Conservation (phyloP, 2,329 filamentous ascomycete genomes). For the Paracamarosporium sp. region DNA sequence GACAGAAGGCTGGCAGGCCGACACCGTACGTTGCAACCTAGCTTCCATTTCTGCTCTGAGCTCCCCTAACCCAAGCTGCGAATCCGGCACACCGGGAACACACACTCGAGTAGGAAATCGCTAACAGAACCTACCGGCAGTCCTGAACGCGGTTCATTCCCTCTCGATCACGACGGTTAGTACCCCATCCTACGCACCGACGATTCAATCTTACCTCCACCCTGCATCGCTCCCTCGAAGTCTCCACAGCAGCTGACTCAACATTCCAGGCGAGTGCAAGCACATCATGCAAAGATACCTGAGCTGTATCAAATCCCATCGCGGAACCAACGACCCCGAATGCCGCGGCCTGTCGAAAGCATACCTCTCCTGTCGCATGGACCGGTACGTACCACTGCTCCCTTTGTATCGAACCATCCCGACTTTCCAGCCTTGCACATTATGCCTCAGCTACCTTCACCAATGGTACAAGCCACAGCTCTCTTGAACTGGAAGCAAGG, state of each 20-base stretch:
- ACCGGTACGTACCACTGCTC: constrained; percentile 68
- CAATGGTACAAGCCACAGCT: constrained; percentile 12
- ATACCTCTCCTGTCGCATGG: constrained; percentile 93
- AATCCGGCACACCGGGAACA: not conserved
- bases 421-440: constrained; percentile 14
- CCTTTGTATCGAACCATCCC: constrained; percentile 17
- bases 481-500: constrained; percentile 22
- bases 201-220: constrained; percentile 1
- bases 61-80: constrained; percentile 7
- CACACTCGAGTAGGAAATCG: not conserved
- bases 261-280: constrained; percentile 82
- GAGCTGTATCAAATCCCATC: constrained; percentile 81
- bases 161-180: constrained; percentile 88
- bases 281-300: constrained; percentile 85
- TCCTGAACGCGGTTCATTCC: constrained; percentile 91
- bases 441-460: constrained; percentile 10
- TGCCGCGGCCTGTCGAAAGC: constrained; percentile 86
- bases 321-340: constrained; percentile 83
- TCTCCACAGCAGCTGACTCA: constrained; percentile 21
- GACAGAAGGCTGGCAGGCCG: constrained; percentile 69
- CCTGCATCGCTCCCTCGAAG: not conserved
- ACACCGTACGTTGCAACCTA: constrained; percentile 65
- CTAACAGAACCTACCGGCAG: constrained; percentile 53
- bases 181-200: constrained; percentile 54
- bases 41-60: constrained; percentile 5